phyloP scores from a whole-genome alignment of 2,329 filamentous ascomycete genomes.

The Aspergillus fischeri region DNA sequence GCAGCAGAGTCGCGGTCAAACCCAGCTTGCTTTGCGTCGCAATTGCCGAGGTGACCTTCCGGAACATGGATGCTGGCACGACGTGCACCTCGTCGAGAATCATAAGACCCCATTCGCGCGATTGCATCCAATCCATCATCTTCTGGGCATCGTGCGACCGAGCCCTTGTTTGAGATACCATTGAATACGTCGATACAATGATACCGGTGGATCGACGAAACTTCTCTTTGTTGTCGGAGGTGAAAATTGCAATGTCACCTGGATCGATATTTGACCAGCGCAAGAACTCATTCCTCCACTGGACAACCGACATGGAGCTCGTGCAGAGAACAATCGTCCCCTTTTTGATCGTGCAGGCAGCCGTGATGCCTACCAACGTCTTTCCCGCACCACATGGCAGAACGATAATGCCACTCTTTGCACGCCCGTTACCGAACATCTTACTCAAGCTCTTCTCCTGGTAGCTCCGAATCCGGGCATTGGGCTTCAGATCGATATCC shows the following conservation, averaged over 20 bases:
- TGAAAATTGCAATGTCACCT: constrained; percentile 90
- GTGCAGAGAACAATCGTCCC: constrained; percentile 93
- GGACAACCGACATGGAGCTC: constrained; percentile 94
- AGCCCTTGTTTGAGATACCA: constrained; percentile 90
- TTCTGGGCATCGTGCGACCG: constrained; percentile 90
- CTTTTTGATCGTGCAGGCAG: constrained; percentile 96
- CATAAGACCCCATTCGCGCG: constrained; percentile 94
- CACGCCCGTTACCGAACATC: constrained; percentile 98
- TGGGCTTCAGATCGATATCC: constrained; percentile 87
- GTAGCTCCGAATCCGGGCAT: constrained; percentile 86
- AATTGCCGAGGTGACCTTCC: constrained; percentile 87
- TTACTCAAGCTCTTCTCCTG: constrained; percentile 97
- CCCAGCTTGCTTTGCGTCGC: constrained; percentile 95
- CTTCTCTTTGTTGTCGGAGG: constrained; percentile 81
- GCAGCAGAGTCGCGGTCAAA: constrained; percentile 84
- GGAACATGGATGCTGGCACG: constrained; percentile 92
- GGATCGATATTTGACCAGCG: constrained; percentile 99
- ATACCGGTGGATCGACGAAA: constrained; percentile 90
- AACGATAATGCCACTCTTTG: constrained; percentile 96
- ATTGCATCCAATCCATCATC: constrained; percentile 92
- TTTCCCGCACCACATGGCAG: constrained; percentile 95
- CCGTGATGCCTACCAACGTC: constrained; percentile 96
- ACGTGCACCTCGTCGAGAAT: constrained; percentile 97
- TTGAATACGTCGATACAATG: constrained; percentile 95
- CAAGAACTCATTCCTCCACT: constrained; percentile 94